Percentiles rank a stretch among this genome's conserved stretches.
Conservation (phyloP, 352 stramenopile genomes). For the Phytophthora capsici region DNA sequence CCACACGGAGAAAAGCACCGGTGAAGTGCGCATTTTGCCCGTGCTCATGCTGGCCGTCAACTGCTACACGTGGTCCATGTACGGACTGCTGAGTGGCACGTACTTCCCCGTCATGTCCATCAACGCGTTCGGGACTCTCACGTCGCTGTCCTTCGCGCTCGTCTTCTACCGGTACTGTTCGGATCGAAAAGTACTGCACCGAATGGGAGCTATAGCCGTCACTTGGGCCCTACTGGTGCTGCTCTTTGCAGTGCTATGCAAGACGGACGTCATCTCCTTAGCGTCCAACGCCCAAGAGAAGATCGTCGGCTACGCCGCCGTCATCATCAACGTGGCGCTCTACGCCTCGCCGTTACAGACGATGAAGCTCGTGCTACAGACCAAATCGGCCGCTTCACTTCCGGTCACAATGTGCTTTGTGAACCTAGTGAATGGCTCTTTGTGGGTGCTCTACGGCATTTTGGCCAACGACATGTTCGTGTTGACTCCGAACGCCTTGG, state of each 20-base stretch:
- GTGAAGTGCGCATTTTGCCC: conserved; percentile 36
- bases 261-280: conserved; percentile 15
- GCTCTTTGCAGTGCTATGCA: conserved; percentile 25
- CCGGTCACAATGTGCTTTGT: conserved; percentile 38
- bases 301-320: conserved; percentile 38
- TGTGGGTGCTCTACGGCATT: conserved; percentile 35
- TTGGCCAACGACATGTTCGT: conserved; percentile 43
- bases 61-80: conserved; percentile 41
- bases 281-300: conserved; percentile 25
- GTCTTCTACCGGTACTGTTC: conserved; percentile 43
- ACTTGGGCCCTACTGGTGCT: conserved; percentile 14
- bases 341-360: conserved; percentile 40
- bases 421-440: conserved; percentile 31
- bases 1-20: conserved; percentile 34
- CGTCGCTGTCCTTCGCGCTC: conserved; percentile 28
- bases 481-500: conserved; percentile 38
- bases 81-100: conserved; percentile 30
- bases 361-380: conserved; percentile 38
- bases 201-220: conserved; percentile 10
- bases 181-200: conserved; percentile 21
- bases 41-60: conserved; percentile 40
- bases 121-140: conserved; percentile 36
- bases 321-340: conserved; percentile 34
- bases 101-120: conserved; percentile 43
- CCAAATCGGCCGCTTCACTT: conserved; percentile 36